Evolutionary conservation across 2,329 filamentous ascomycete species (phyloP).

Genomic region (Lomentospora prolificans): DNA sequence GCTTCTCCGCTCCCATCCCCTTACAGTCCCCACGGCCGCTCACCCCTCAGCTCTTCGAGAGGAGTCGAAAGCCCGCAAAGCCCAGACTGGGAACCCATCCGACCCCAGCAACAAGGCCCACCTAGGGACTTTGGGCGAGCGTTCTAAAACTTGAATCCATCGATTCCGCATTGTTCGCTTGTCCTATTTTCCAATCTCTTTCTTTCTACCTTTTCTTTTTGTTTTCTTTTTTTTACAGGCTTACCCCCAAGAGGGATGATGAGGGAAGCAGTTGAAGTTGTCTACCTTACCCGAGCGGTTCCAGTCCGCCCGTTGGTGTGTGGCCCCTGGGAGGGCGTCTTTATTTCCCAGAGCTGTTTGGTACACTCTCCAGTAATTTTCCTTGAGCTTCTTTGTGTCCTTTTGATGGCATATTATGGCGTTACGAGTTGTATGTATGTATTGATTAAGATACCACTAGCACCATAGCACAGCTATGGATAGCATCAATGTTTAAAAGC

Average conservation of each 20-base stretch:
- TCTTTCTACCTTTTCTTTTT: too few relatives aligned
- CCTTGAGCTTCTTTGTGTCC: background rate
- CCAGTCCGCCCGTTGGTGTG: background rate
- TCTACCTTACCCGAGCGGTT: too few relatives aligned
- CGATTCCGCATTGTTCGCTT: background rate
- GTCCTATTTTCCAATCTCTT: background rate
- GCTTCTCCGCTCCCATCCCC: background rate
- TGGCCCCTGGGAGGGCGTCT: background rate
- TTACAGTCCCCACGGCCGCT: background rate
- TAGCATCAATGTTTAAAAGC: background rate
- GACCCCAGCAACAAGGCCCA: too few relatives aligned
- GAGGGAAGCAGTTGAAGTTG: too few relatives aligned
- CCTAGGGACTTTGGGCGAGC: background rate
- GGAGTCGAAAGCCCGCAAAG: background rate
- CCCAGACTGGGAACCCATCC: background rate
- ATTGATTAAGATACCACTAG: background rate
- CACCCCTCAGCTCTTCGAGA: background rate
- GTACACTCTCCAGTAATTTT: background rate
- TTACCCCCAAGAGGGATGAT: too few relatives aligned
- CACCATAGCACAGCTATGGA: background rate
- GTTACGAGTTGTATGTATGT: slow-evolving; percentile 2
- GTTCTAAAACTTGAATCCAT: background rate
- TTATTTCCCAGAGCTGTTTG: background rate
- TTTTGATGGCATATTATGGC: background rate
- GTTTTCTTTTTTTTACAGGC: background rate